Conservation (phyloP, 2,329 filamentous ascomycete species). For the Diaporthe australafricana region DNA sequence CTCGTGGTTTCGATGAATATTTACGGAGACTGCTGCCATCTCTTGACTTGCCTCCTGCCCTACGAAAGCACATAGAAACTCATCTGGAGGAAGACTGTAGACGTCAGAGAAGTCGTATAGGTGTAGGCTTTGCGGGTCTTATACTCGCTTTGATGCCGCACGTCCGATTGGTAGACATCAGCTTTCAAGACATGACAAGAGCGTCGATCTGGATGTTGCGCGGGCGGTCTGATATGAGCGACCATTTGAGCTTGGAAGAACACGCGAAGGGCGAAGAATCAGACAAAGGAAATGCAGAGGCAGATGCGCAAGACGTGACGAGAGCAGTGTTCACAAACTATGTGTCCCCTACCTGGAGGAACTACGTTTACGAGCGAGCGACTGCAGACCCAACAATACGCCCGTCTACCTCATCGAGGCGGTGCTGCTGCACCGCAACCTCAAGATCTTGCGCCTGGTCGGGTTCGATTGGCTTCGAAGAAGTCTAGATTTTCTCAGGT, state of each 20-base stretch:
- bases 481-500: neutral
- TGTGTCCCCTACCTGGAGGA: neutral
- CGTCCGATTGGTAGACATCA: neutral
- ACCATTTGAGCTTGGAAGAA: neutral
- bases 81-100: neutral
- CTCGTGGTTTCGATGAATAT: neutral
- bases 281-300: neutral
- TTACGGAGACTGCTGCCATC: neutral
- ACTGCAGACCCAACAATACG: neutral
- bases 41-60: neutral
- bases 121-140: neutral
- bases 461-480: neutral
- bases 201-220: neutral
- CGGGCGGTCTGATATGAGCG: neutral
- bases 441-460: neutral
- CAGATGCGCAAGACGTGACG: neutral
- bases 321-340: neutral
- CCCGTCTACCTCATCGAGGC: neutral
- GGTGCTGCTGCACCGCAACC: neutral
- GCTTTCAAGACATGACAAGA: neutral
- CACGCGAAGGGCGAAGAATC: neutral
- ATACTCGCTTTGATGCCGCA: neutral
- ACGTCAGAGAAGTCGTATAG: too few relatives aligned
- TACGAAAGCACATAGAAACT: neutral
- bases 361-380: neutral